Evolutionary conservation across 768 basidiomycete genomes (phyloP).

Genomic region (Dictyophora rubrovolvata): DNA sequence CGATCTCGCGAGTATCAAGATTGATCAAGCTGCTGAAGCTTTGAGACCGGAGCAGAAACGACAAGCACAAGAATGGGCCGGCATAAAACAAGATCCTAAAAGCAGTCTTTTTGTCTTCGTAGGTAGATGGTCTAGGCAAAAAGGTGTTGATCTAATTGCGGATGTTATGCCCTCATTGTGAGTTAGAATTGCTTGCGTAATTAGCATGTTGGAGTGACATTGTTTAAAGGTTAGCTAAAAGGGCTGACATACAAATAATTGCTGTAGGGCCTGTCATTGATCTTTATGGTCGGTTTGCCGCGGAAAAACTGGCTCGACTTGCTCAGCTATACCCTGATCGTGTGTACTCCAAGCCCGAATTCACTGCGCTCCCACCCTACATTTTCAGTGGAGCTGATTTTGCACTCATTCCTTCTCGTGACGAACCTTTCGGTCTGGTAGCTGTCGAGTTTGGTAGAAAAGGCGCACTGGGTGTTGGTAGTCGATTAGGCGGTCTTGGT

Average conservation of each 20-base stretch:
- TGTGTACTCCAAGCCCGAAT: constrained; percentile 94
- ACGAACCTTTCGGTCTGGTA: constrained; percentile 92
- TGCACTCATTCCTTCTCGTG: constrained; percentile 89
- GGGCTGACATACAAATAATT: constrained; percentile 76
- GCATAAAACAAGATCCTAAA: constrained; percentile 81
- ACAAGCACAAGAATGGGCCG: constrained; percentile 93
- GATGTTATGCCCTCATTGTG: constrained; percentile 88
- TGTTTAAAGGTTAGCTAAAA: constrained; percentile 63
- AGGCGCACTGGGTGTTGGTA: constrained; percentile 91
- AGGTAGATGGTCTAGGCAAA: constrained; percentile 97
- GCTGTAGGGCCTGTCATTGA: constrained; percentile 93
- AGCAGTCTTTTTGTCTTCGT: constrained; percentile 93
- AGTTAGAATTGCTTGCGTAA: constrained; percentile 22
- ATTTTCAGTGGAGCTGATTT: constrained; percentile 94
- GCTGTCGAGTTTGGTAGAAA: constrained; percentile 96
- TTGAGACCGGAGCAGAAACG: constrained; percentile 84
- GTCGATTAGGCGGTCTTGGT: constrained; percentile 88
- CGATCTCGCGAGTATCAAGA: constrained; percentile 57
- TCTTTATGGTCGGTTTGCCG: constrained; percentile 89
- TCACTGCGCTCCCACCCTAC: constrained; percentile 87
- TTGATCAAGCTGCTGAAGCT: constrained; percentile 79
- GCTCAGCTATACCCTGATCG: constrained; percentile 95
- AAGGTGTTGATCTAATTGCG: constrained; percentile 94
- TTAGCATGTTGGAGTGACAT: constrained; percentile 4
- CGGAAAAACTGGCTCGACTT: constrained; percentile 83